Base-by-base conservation (phyloP, 495 filamentous ascomycete species). In the Talaromyces borbonicus region DNA sequence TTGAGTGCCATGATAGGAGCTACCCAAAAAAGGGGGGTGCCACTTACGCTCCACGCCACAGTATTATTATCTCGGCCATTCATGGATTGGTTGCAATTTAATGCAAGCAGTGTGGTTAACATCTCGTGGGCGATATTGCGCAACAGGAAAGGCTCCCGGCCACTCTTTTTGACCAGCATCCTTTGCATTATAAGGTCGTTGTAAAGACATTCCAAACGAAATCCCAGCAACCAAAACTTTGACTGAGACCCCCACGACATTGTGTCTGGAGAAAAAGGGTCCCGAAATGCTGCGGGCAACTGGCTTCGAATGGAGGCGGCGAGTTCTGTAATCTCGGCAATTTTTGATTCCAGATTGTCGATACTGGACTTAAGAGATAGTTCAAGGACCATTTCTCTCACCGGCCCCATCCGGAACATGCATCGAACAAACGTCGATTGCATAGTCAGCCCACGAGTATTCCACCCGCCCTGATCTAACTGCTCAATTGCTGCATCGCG, bases 361-460 rank as follows among this genome's bases (percentile, higher is more conserved):
- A 49, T 43, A 1, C 47, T 40, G 20, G 56, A 56, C 9, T 71
- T 66, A 0, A 80, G 54, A 15, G 74, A 73, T 7, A 79, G 61
- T 44, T 77, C 68, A 12, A 81, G 58, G 14, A 80, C 67, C 24
- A 74, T 71, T 44, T 81, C 78, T 1, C 67, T 60, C 1, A 75
- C 52, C 5, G 61, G 51, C 5, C 64, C 58, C n/a, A 69, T 57
- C 2, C 69, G 54, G n/a, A 69, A 53, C 33, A 62, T 62, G 4
- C 68, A 65, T 6, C 78, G 64, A 18, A 47, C 39, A 60, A 52
- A 50, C 38, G 61, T 3, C 53, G 69, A 42, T 49, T 63, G 41
- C 52, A 40, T 26, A 56, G 53, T 7, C 65, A 48, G 15, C 18
- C 46, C 66, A 14, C 62, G 59, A 0, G 54, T 63, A 48, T 73